Evolutionary conservation across 768 basidiomycete genomes (phyloP).

Genomic region (Naganishia kalamii): DNA sequence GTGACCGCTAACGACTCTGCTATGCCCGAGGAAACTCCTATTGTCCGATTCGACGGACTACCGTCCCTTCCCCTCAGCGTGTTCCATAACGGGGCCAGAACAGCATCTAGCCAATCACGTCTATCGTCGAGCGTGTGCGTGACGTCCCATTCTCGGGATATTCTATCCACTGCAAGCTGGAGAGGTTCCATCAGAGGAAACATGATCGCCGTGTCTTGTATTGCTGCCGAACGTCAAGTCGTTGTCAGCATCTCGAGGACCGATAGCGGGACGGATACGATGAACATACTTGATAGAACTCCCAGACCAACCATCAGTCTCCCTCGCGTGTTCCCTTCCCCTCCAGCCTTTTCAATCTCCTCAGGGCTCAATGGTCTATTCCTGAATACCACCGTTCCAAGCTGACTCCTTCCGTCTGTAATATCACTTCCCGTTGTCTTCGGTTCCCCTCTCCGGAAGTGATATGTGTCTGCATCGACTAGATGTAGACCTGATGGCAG

Average conservation of each 20-base stretch:
- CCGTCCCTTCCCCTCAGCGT: neutral
- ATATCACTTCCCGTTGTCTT: neutral
- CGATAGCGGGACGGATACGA: neutral
- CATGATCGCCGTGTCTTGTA: neutral
- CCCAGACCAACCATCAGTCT: constrained; percentile 43
- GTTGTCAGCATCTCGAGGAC: neutral
- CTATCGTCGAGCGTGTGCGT: neutral
- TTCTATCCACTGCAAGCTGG: neutral
- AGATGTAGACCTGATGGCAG: constrained; percentile 42
- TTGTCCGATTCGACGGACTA: neutral
- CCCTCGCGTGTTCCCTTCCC: constrained; percentile 30
- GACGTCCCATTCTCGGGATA: constrained; percentile 8
- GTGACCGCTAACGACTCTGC: neutral
- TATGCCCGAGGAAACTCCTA: neutral
- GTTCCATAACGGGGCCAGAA: constrained; percentile 4
- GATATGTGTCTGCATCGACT: constrained; percentile 33
- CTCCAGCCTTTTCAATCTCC: constrained; percentile 29
- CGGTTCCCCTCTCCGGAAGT: constrained; percentile 29
- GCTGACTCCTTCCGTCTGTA: neutral
- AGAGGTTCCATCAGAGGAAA: neutral
- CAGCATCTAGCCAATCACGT: constrained; percentile 1
- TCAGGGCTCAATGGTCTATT: constrained; percentile 25
- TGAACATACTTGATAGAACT: constrained; percentile 31
- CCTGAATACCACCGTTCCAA: constrained; percentile 29
- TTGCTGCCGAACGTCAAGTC: neutral